These are phyloP conservation scores for Suhomyces taliae DNA, from an alignment of 1,139 yeast genomes.

Conservation along the genomic window DNA sequence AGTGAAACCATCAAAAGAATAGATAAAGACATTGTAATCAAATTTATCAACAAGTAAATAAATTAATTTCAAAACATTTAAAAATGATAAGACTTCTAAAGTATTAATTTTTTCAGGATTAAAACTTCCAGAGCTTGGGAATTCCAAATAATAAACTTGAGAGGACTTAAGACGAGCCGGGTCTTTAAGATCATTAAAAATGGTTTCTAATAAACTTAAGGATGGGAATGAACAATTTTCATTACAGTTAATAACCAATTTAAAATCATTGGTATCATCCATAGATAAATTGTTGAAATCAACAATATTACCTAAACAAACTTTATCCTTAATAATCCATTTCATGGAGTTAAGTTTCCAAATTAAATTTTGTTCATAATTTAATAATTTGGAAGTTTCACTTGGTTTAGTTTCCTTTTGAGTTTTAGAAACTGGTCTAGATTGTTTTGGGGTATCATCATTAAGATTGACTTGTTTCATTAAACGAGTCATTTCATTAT, in stretches of 20 bases:
- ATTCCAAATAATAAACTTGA: conserved; percentile 30
- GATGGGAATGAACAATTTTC: conserved; percentile 35
- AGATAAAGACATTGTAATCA: conserved; percentile 30
- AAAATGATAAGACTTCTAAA: conserved; percentile 28
- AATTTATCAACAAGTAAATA: conserved; percentile 20
- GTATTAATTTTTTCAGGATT: conserved; percentile 23
- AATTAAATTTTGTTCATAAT: conserved; percentile 38
- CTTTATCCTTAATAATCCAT: conserved; percentile 25
- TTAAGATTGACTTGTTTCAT: neutral
- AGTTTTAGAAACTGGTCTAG: neutral
- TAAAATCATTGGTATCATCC: conserved; percentile 17
- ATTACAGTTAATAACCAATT: conserved; percentile 36
- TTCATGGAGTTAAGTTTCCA: conserved; percentile 37
- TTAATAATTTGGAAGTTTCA: conserved; percentile 23
- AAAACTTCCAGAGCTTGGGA: conserved; percentile 35
- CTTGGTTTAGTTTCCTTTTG: neutral
- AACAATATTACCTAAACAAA: conserved; percentile 36
- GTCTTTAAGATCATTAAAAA: conserved; percentile 15
- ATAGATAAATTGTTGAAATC: conserved; percentile 28
- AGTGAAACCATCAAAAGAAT: conserved; percentile 44
- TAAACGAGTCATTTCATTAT: conserved; percentile 6
- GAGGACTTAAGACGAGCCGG: conserved; percentile 2
- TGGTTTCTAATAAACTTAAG: conserved; percentile 16
- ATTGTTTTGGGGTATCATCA: neutral
- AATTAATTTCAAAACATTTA: conserved; percentile 35